Percentiles rank a stretch among this genome's conserved stretches.
Conservation (phyloP, 257 asterid genomes). For the Penstemon barbatus region DNA sequence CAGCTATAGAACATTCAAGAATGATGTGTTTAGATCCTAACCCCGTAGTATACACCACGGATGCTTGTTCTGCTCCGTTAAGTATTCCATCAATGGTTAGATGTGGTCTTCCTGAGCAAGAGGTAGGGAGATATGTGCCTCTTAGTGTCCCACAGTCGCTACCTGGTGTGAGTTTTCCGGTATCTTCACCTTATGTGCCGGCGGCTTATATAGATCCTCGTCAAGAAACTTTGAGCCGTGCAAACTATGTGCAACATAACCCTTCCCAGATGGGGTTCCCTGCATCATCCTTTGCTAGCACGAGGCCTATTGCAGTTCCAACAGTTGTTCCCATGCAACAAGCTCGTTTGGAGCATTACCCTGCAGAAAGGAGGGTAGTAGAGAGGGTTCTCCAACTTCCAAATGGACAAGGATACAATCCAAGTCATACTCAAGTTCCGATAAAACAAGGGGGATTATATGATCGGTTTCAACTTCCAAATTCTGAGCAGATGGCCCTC, state of each 20-base stretch:
- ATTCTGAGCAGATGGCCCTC: too few species aligned
- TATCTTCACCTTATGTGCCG: constrained; percentile 42
- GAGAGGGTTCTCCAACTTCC: constrained; percentile 65
- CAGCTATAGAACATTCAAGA: constrained; percentile 45
- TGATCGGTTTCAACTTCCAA: constrained; percentile 38
- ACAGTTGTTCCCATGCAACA: constrained; percentile 56
- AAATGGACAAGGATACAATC: constrained; percentile 54
- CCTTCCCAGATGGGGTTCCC: constrained; percentile 78
- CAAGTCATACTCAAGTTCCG: constrained; percentile 51
- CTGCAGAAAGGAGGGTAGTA: constrained; percentile 47
- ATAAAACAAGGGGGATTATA: constrained; percentile 49
- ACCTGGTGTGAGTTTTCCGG: not conserved
- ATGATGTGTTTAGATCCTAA: constrained; percentile 42
- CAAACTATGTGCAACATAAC: constrained; percentile 48
- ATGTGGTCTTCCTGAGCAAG: constrained; percentile 41
- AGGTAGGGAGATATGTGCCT: constrained; percentile 49
- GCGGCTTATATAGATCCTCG: constrained; percentile 52
- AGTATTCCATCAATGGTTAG: constrained; percentile 41
- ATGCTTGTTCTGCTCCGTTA: constrained; percentile 39
- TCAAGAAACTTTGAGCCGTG: constrained; percentile 49
- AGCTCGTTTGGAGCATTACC: constrained; percentile 55
- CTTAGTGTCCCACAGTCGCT: constrained; percentile 43
- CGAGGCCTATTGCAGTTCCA: constrained; percentile 50
- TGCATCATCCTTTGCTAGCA: constrained; percentile 55
- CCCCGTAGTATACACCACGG: not conserved